These are phyloP conservation scores for Pisolithus thermaeus DNA, from an alignment of 1,284 basidiomycete species.

Conservation along the genomic window DNA sequence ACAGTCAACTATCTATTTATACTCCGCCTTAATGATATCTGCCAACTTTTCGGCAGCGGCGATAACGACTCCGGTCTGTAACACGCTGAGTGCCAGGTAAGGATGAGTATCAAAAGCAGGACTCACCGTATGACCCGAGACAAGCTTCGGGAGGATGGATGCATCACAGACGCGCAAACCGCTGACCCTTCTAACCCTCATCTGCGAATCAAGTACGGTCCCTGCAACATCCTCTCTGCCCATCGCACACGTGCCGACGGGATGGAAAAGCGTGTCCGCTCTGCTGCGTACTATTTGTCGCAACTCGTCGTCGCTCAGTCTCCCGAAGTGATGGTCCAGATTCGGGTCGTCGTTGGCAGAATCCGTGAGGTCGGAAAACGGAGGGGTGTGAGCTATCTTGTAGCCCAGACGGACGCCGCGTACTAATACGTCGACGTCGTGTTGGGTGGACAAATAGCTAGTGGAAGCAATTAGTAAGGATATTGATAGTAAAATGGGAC, in stretches of 20 bases:
- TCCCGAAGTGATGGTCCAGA: constrained; percentile 41
- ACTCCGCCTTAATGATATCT: constrained; percentile 47
- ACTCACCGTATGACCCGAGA: constrained; percentile 59
- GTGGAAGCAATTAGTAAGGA: not conserved
- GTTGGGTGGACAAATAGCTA: constrained; percentile 53
- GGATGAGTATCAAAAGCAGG: not conserved
- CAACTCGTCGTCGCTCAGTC: constrained; percentile 39
- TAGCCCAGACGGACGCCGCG: constrained; percentile 47
- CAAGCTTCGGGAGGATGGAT: constrained; percentile 50
- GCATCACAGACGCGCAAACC: constrained; percentile 56
- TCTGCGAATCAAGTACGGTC: constrained; percentile 45
- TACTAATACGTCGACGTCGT: constrained; percentile 51
- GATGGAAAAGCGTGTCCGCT: constrained; percentile 58
- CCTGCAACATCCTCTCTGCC: constrained; percentile 27
- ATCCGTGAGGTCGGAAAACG: constrained; percentile 45
- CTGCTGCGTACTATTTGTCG: constrained; percentile 39
- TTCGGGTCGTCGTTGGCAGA: constrained; percentile 29
- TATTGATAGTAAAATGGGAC: not conserved
- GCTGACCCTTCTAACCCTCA: constrained; percentile 43
- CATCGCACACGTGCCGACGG: constrained; percentile 56
- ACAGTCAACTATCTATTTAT: not conserved
- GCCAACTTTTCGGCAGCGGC: constrained; percentile 62
- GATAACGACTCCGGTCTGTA: constrained; percentile 51
- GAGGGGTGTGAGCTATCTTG: constrained; percentile 45
- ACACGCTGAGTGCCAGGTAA: not conserved